phyloP scores from a whole-genome alignment of 495 filamentous ascomycete genomes.

The Penicillium canariense region DNA sequence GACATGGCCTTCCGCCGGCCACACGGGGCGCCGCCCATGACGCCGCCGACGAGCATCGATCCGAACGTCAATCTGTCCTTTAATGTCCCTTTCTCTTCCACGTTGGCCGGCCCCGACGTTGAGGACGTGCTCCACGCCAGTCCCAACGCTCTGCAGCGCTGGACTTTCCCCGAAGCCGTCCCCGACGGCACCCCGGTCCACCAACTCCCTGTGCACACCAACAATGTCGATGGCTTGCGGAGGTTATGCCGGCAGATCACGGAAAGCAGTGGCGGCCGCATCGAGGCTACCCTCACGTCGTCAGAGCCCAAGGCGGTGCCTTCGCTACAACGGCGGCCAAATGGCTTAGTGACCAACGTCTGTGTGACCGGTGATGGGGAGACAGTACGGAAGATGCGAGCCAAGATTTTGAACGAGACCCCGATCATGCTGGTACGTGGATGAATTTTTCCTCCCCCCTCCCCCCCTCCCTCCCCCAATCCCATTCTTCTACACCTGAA shows the following conservation, averaged over 20 bases:
- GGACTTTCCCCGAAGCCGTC: constrained; percentile 86
- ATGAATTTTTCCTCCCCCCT: constrained; percentile 25
- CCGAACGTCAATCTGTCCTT: constrained; percentile 77
- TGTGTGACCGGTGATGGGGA: constrained; percentile 83
- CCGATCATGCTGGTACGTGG: constrained; percentile 79
- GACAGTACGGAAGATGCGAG: constrained; percentile 77
- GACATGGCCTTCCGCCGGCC: constrained; percentile 75
- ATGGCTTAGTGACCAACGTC: constrained; percentile 83
- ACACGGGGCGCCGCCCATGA: constrained; percentile 62
- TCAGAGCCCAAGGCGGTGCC: constrained; percentile 76
- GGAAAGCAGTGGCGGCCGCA: constrained; percentile 61
- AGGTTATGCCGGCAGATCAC: constrained; percentile 76
- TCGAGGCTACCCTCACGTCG: constrained; percentile 79
- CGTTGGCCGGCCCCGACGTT: constrained; percentile 82
- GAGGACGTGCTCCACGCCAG: constrained; percentile 91
- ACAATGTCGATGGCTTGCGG: constrained; percentile 75
- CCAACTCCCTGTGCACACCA: constrained; percentile 82
- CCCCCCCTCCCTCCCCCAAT: neutral
- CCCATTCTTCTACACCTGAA: neutral
- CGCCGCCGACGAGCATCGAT: constrained; percentile 62
- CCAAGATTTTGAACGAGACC: constrained; percentile 79
- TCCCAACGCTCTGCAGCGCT: constrained; percentile 74
- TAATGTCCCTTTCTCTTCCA: constrained; percentile 92
- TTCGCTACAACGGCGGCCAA: constrained; percentile 61
- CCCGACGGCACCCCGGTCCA: constrained; percentile 78